phyloP scores from a whole-genome alignment of 106 monocot species.

The Amphibolis antarctica region DNA sequence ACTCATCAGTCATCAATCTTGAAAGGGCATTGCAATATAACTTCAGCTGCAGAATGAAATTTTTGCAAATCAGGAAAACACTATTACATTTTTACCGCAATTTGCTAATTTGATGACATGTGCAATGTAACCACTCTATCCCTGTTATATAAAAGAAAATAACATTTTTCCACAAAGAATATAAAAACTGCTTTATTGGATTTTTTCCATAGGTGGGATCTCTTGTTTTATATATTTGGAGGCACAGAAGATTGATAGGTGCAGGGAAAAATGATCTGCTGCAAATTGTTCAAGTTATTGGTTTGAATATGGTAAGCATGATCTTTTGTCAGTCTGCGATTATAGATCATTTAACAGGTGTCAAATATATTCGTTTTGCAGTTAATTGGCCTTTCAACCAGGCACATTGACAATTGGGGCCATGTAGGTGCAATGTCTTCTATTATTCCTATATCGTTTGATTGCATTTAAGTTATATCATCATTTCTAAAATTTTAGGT shows the following conservation, averaged over 20 bases:
- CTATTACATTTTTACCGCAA: no score
- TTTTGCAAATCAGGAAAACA: no score
- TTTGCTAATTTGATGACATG: no score
- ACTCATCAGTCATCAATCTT: no score
- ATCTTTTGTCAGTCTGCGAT: background rate
- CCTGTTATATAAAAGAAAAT: no score
- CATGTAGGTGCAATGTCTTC: constrained; percentile 46
- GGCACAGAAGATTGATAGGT: constrained; percentile 48
- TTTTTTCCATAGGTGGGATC: constrained; percentile 53
- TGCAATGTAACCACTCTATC: no score
- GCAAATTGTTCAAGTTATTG: constrained; percentile 49
- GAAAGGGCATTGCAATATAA: no score
- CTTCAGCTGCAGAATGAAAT: no score
- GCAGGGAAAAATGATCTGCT: constrained; percentile 40
- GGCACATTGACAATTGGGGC: constrained; percentile 85
- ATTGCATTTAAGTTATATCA: background rate
- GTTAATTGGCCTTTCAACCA: constrained; percentile 54
- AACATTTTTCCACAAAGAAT: no score
- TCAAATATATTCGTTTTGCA: constrained; percentile 16
- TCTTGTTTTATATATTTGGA: constrained; percentile 53
- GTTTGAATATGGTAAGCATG: constrained; percentile 57
- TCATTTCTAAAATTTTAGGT: constrained; percentile 26
- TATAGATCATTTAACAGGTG: background rate
- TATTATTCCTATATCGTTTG: background rate
- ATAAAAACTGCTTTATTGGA: background rate